phyloP scores from a whole-genome alignment of 805 yeast genomes.

The Kodamaea kaohsiungensis region DNA sequence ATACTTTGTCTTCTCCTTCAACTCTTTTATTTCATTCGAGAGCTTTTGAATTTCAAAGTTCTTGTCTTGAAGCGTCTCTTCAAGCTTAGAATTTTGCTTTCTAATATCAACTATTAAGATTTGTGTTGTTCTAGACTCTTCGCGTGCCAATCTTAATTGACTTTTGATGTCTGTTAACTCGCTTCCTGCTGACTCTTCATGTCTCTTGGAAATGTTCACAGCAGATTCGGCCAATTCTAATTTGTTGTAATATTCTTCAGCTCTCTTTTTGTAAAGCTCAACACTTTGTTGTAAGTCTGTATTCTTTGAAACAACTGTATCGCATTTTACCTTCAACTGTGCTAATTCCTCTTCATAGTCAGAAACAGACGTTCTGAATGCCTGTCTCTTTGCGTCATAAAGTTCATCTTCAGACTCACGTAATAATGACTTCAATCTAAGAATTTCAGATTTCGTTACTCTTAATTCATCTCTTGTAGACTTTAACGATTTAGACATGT shows the following conservation, averaged over 20 bases:
- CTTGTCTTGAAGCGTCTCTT: conserved; percentile 56
- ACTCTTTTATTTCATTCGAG: conserved; percentile 47
- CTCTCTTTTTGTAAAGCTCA: conserved; percentile 64
- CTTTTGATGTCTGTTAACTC: conserved; percentile 48
- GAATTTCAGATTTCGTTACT: conserved; percentile 42
- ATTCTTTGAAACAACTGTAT: conserved; percentile 57
- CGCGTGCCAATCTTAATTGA: conserved; percentile 48
- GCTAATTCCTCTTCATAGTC: conserved; percentile 42
- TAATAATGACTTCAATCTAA: conserved; percentile 41
- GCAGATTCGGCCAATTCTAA: conserved; percentile 80
- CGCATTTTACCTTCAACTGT: conserved; percentile 57
- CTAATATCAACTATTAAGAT: conserved; percentile 53
- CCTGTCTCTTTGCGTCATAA: conserved; percentile 43
- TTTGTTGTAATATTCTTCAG: conserved; percentile 72
- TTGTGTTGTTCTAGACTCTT: conserved; percentile 57
- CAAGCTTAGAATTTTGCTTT: conserved; percentile 50
- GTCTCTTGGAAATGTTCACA: conserved; percentile 59
- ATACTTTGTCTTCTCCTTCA: conserved; percentile 59
- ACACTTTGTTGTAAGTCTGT: conserved; percentile 54
- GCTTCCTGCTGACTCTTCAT: conserved; percentile 52
- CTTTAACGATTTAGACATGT: conserved; percentile 46
- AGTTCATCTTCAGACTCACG: conserved; percentile 46
- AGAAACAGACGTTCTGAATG: conserved; percentile 37
- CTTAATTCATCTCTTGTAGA: conserved; percentile 46
- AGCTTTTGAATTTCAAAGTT: conserved; percentile 54